Evolutionary conservation across 495 filamentous ascomycete species (phyloP).

Genomic region (Margaritispora aquatica): DNA sequence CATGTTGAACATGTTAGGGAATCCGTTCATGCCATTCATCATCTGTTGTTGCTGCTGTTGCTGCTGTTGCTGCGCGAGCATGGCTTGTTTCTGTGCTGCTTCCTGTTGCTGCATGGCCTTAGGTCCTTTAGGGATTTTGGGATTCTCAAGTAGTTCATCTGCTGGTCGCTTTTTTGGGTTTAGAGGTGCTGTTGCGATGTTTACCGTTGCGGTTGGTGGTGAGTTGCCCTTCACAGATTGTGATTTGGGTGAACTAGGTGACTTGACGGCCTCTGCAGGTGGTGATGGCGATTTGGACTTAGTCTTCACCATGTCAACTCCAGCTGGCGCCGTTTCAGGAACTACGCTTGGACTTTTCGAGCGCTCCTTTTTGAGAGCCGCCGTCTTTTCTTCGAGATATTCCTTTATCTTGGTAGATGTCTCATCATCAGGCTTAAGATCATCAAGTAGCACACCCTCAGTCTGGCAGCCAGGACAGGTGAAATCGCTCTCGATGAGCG

Average conservation of each 20-base stretch:
- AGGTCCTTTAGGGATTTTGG: constrained; percentile 54
- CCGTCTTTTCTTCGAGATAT: constrained; percentile 68
- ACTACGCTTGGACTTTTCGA: constrained; percentile 42
- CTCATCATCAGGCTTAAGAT: constrained; percentile 77
- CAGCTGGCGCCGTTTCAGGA: constrained; percentile 10
- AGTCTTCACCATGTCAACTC: not conserved
- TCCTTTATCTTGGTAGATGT: constrained; percentile 65
- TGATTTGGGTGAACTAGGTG: constrained; percentile 34
- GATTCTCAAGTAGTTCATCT: constrained; percentile 61
- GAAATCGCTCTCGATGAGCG: constrained; percentile 96
- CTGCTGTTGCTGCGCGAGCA: constrained; percentile 3
- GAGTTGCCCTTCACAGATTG: constrained; percentile 22
- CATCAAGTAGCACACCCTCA: constrained; percentile 88
- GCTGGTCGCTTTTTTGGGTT: constrained; percentile 73
- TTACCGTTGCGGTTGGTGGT: constrained; percentile 9
- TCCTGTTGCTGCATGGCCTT: constrained; percentile 52
- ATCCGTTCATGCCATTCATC: constrained; percentile 35
- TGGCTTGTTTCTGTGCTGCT: constrained; percentile 23
- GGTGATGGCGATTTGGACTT: constrained; percentile 22
- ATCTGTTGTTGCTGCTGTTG: constrained; percentile 23
- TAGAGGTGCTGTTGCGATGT: not conserved
- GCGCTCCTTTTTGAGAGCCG: constrained; percentile 55
- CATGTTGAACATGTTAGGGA: constrained; percentile 31
- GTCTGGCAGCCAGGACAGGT: constrained; percentile 85
- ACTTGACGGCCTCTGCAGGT: constrained; percentile 28